phyloP scores from a whole-genome alignment of 2,329 filamentous ascomycete species.

The Colletotrichum incanum region DNA sequence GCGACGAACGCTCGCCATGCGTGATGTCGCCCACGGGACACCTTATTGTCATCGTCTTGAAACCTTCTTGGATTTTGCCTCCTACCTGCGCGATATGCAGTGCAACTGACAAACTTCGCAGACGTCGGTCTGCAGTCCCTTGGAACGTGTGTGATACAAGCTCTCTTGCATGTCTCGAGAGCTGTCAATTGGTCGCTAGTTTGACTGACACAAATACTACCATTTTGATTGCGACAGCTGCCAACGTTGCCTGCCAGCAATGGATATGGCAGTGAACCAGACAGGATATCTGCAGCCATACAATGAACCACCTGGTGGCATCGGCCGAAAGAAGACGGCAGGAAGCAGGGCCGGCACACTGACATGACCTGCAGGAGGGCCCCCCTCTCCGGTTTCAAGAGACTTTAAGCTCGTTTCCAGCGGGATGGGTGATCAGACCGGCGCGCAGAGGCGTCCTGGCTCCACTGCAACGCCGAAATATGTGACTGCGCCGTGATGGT shows the following conservation, averaged over 20 bases:
- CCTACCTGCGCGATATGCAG: conserved; percentile 2
- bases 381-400: conserved; percentile 33
- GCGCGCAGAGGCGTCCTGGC: conserved; percentile 13
- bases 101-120: background rate
- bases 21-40: conserved; percentile 30
- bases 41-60: conserved; percentile 26
- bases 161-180: background rate
- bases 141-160: background rate
- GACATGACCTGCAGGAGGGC: conserved; percentile 30
- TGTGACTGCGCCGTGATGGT: conserved; percentile 5
- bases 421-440: conserved; percentile 11
- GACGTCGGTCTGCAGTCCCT: background rate
- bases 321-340: conserved; percentile 10
- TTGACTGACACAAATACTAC: background rate
- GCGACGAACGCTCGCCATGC: conserved; percentile 30
- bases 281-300: background rate
- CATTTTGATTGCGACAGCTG: conserved; percentile 6
- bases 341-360: conserved; percentile 7
- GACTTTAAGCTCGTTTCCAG: conserved; percentile 11
- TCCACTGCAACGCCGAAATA: background rate
- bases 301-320: background rate
- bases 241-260: background rate
- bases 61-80: conserved; percentile 23
- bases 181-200: no score
- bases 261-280: background rate